These are phyloP conservation scores for Eutypella sp. DNA, from an alignment of 2,329 filamentous ascomycete genomes.

Conservation along the genomic window DNA sequence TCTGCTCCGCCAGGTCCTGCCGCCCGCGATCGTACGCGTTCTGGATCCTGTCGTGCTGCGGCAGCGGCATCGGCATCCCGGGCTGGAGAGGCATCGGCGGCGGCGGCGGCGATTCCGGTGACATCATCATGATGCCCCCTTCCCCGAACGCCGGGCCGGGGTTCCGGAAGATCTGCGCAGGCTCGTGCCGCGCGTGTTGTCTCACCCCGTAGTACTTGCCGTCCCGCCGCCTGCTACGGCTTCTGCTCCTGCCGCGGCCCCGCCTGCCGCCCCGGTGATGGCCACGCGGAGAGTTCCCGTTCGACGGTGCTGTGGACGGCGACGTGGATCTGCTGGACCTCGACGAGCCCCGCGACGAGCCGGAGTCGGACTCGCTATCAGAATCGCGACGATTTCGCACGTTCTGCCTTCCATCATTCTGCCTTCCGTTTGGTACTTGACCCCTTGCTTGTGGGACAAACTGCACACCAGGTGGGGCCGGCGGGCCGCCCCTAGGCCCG, in stretches of 20 bases:
- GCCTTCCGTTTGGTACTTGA: background rate
- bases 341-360: conserved; percentile 8
- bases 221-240: background rate
- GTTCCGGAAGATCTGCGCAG: no score
- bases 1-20: background rate
- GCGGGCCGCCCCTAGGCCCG: no score
- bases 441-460: no score
- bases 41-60: no score
- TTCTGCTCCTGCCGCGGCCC: background rate
- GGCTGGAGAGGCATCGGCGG: conserved; percentile 1
- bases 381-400: conserved; percentile 1
- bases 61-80: no score
- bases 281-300: background rate
- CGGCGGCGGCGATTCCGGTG: background rate
- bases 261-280: background rate
- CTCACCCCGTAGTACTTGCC: background rate
- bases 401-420: background rate
- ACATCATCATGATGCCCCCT: conserved; percentile 7
- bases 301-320: conserved; percentile 11
- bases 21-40: no score
- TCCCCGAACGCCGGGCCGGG: no score
- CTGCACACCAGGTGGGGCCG: no score
- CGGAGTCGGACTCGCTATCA: conserved; percentile 10
- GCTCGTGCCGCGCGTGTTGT: background rate
- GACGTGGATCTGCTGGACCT: conserved; percentile 8